phyloP scores from a whole-genome alignment of 2,329 filamentous ascomycete species.

The Trichoderma sp. region DNA sequence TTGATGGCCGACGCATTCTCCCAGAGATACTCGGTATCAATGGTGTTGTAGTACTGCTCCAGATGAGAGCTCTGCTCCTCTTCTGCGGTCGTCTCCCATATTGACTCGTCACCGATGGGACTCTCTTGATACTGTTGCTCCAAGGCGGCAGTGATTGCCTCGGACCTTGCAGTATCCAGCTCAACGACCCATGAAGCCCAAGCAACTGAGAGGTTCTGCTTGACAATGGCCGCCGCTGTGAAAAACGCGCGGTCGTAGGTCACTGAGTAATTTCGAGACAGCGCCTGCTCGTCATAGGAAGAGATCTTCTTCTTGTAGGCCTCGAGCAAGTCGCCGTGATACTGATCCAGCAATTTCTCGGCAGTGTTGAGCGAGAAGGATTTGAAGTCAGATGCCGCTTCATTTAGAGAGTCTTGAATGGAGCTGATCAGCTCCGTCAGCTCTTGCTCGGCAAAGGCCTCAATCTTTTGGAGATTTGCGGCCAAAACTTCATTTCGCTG shows the following conservation, averaged over 20 bases:
- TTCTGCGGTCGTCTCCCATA: slow-evolving; percentile 18
- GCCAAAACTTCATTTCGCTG: slow-evolving; percentile 15
- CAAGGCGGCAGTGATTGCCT: not conserved
- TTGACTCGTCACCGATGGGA: slow-evolving; percentile 6
- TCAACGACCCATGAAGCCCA: slow-evolving; percentile 20
- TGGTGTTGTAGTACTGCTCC: slow-evolving; percentile 16
- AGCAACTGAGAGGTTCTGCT: slow-evolving; percentile 9
- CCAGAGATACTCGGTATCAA: slow-evolving; percentile 21
- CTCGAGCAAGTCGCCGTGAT: slow-evolving; percentile 15
- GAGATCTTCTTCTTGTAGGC: slow-evolving; percentile 19
- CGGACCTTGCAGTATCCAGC: not conserved
- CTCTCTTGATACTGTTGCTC: slow-evolving; percentile 9
- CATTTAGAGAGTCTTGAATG: slow-evolving; percentile 5
- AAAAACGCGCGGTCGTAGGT: slow-evolving; percentile 21
- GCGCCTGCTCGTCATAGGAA: slow-evolving; percentile 19
- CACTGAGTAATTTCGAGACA: slow-evolving; percentile 15
- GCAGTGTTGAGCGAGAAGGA: slow-evolving; percentile 10
- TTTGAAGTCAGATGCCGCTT: slow-evolving; percentile 2
- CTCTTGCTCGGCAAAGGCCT: slow-evolving; percentile 16
- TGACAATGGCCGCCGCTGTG: slow-evolving; percentile 11
- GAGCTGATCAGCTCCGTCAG: slow-evolving; percentile 13
- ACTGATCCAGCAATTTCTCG: slow-evolving; percentile 12
- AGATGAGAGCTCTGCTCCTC: slow-evolving; percentile 19
- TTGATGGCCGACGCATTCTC: slow-evolving; percentile 15
- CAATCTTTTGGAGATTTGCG: slow-evolving; percentile 19